Conservation (phyloP, 169 alveolate genomes). For the Cryptosporidium xiaoi region DNA sequence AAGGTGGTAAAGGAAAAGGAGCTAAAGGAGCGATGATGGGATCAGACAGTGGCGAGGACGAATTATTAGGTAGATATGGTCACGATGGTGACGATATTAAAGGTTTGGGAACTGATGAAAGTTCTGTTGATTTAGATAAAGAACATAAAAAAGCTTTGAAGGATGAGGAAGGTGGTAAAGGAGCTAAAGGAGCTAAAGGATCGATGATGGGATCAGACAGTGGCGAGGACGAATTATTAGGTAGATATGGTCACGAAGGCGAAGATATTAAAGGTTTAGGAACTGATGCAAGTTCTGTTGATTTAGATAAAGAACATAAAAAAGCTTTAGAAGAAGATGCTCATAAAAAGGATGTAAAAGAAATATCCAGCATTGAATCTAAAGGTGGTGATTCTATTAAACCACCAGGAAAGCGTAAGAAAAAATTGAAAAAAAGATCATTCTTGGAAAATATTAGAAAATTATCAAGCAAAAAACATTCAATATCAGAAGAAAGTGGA, state of each 20-base stretch:
- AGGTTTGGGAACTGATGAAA: not conserved
- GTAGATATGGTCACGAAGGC: constrained; percentile 5
- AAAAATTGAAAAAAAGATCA: no score
- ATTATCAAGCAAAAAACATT: no score
- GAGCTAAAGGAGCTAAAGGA: not conserved
- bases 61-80: not conserved
- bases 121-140: not conserved
- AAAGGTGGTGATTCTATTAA: no score
- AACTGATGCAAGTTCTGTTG: constrained; percentile 23
- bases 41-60: not conserved
- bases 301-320: constrained; percentile 11
- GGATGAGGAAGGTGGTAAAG: not conserved
- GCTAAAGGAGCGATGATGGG: not conserved
- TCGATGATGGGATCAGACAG: no score
- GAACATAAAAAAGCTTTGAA: not conserved
- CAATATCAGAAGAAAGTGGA: no score
- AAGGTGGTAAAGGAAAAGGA: not conserved
- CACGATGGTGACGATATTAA: not conserved
- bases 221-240: constrained; percentile 15
- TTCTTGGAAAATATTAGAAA: no score
- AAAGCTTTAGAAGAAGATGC: constrained; percentile 14
- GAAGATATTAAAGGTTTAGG: constrained; percentile 19
- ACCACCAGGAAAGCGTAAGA: no score
- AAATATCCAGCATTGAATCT: no score
- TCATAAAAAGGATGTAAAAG: no score